A percentile compares a stretch with the other conserved stretches of the same genome.
Conservation (phyloP, 306 rosid genomes). For the Vigna reflexopilosa region DNA sequence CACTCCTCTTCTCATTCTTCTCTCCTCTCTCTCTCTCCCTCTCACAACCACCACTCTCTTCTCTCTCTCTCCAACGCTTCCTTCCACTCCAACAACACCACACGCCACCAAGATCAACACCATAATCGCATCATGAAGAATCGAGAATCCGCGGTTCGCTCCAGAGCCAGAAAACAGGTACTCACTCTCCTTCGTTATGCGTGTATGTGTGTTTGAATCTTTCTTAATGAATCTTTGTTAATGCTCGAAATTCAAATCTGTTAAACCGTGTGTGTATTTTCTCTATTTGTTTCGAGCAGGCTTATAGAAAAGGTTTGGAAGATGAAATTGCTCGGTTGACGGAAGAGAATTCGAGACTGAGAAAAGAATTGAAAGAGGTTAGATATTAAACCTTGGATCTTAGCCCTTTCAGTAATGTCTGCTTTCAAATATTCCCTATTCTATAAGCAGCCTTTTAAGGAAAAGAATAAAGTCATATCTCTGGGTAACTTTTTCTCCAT, state of each 20-base stretch:
- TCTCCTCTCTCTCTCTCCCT: background rate
- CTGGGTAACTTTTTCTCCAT: too few relatives aligned
- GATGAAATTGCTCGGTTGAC: constrained; percentile 20
- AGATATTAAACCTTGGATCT: background rate
- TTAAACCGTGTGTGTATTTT: background rate
- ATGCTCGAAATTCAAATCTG: background rate
- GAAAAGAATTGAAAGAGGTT: constrained; percentile 31
- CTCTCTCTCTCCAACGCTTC: background rate
- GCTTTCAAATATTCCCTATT: background rate
- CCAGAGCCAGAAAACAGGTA: constrained; percentile 49
- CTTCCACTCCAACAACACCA: background rate
- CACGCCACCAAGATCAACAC: background rate
- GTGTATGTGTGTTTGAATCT: too few relatives aligned
- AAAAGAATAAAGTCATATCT: background rate
- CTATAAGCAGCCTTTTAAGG: background rate
- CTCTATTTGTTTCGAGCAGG: constrained; percentile 21
- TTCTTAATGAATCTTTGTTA: background rate
- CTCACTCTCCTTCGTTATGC: background rate
- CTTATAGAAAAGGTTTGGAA: constrained; percentile 39
- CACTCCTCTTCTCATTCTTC: background rate
- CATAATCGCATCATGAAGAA: constrained; percentile 38
- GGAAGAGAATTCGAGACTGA: constrained; percentile 43
- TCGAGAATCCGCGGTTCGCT: constrained; percentile 45
- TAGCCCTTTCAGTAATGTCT: background rate
- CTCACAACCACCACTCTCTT: background rate